Base-by-base conservation (phyloP, 169 alveolate species). In the Besnoitia besnoiti region DNA sequence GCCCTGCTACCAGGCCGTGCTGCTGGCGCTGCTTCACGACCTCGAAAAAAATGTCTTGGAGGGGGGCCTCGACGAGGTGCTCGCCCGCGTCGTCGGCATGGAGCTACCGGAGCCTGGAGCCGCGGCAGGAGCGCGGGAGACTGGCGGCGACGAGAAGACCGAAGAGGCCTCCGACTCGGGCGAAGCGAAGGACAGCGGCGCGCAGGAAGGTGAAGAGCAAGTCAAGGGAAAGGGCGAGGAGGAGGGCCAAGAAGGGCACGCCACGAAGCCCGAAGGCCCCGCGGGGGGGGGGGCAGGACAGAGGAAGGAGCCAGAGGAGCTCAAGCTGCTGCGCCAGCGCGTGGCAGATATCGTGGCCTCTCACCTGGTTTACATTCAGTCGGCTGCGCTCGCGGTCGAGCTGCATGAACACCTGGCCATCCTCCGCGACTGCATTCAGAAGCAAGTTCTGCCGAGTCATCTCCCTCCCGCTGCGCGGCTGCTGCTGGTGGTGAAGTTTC, bases 1-100 rank as follows among this genome's bases (percentile, higher is more conserved):
- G 33, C 87, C 87, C 8, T 77, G 87, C 59, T 77, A 77, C 59
- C 87, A 77, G 47, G 87, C 87, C 61, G 87, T 77, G 37, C 87
- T 77, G n/a, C 37, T 42, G 35, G 16, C 61, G 1, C 87, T 77
- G 2, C 87, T 77, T 10, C 49, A 27, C 49, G 30, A 77, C 35
- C 59, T 77, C 33, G 61, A 77, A 55, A 73, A 37, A n/a, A 73
- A 37, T n/a, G n/a, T 73, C 14, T 42, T 39, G 27, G n/a, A n/a
- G 24, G 82, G 82, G 16, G 39, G 47, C 47, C 3, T 73, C 39
- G 82, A 73, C 46, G 16, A 19, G 44, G 39, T 35, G 19, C 82
- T 73, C 39, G 40, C 82, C 27, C 46, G 2, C 30, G 46, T 37
- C 2, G 40, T 73, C 39, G 44, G 2, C 24, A 73, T 7, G 44